These are phyloP conservation scores for Ascoidea asiatica DNA, from an alignment of 805 yeast genomes.

Conservation along the genomic window DNA sequence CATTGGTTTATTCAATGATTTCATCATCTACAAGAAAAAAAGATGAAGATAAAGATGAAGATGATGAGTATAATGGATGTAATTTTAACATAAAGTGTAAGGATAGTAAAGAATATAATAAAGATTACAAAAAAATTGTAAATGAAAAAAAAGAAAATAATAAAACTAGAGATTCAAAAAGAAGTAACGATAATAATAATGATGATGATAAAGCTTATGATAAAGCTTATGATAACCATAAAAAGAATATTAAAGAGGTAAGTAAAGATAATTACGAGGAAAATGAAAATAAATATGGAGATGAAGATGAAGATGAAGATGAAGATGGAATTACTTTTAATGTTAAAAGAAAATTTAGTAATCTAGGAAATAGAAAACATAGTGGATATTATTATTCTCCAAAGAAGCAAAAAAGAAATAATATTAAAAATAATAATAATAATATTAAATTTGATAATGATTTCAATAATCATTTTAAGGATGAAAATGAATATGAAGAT, in stretches of 20 bases:
- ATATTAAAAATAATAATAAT: too few relatives aligned
- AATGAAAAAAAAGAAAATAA: slow-evolving; percentile 6
- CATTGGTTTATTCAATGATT: slow-evolving; percentile 6
- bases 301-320: slow-evolving; percentile 6
- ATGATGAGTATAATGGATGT: slow-evolving; percentile 5
- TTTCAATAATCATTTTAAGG: too few relatives aligned
- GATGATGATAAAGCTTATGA: slow-evolving; percentile 11
- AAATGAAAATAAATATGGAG: slow-evolving; percentile 8
- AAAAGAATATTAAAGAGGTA: too few relatives aligned
- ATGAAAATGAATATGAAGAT: too few relatives aligned
- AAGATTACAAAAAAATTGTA: slow-evolving; percentile 17
- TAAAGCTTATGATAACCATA: too few relatives aligned
- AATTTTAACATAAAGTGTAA: slow-evolving; percentile 19
- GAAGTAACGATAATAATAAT: slow-evolving; percentile 4
- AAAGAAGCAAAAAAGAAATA: too few relatives aligned
- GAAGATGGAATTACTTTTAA: neutral
- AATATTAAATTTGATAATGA: too few relatives aligned
- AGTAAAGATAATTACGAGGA: too few relatives aligned
- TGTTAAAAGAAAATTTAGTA: too few relatives aligned
- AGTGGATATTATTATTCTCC: too few relatives aligned
- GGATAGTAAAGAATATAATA: slow-evolving; percentile 15
- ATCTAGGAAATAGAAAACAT: too few relatives aligned
- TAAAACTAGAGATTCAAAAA: slow-evolving; percentile 14
- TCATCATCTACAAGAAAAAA: slow-evolving; percentile 16
- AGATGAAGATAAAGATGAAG: slow-evolving; percentile 17